A percentile compares a stretch with the other conserved stretches of the same genome.
Conservation (phyloP, 768 basidiomycete genomes). For the Pleurotus eryngii region DNA sequence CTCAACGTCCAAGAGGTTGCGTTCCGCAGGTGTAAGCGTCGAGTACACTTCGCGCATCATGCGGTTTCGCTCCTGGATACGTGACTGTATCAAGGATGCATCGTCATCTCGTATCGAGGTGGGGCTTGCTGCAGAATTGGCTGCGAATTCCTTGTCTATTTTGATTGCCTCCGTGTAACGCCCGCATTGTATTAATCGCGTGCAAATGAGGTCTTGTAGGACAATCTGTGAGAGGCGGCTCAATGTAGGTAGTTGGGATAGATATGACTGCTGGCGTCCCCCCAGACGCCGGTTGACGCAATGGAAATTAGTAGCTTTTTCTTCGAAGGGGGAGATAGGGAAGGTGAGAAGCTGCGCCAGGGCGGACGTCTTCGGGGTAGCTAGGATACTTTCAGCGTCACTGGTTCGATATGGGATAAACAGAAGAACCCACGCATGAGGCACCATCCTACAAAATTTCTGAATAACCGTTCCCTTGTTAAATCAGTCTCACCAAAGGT, state of each 20-base stretch:
- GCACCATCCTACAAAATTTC: conserved; percentile 64
- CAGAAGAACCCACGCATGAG: conserved; percentile 54
- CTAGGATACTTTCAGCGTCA: conserved; percentile 28
- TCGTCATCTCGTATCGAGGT: conserved; percentile 18
- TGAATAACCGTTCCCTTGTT: conserved; percentile 51
- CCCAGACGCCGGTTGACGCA: conserved; percentile 47
- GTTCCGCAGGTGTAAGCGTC: conserved; percentile 60
- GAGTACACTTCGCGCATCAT: conserved; percentile 71
- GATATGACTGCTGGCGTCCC: conserved; percentile 28
- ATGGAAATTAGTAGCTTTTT: conserved; percentile 51
- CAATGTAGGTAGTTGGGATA: not conserved
- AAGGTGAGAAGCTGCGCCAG: conserved; percentile 62
- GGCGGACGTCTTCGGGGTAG: conserved; percentile 53
- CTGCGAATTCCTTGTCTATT: conserved; percentile 62
- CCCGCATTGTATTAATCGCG: conserved; percentile 72
- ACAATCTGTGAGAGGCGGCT: conserved; percentile 43
- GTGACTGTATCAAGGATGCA: conserved; percentile 30
- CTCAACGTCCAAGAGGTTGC: conserved; percentile 58
- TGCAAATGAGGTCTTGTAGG: conserved; percentile 76
- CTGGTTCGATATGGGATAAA: not conserved
- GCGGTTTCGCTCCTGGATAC: conserved; percentile 51
- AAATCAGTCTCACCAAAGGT: conserved; percentile 60
- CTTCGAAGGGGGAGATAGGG: conserved; percentile 66
- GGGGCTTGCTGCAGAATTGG: conserved; percentile 28
- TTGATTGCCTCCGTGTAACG: conserved; percentile 71